Evolutionary conservation across 2,329 filamentous ascomycete genomes (phyloP), one percentile per base, ranked within the genome.

Genomic region (Cryphonectria radicalis): DNA sequence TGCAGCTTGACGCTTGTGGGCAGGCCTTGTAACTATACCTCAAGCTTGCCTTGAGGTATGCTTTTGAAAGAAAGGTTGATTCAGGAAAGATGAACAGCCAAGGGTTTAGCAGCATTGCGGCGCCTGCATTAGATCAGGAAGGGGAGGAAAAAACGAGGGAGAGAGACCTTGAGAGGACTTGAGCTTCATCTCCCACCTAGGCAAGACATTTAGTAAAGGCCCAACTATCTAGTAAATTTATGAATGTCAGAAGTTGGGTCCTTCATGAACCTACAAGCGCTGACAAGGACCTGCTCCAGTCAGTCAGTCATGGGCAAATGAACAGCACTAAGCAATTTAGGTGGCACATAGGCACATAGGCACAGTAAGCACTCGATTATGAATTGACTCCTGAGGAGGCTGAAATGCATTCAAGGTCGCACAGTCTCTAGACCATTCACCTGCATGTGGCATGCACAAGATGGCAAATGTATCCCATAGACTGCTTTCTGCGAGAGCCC

Each of bases 331-430:
- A 32, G 32, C 32, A 4, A 32, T 32, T 32, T 32, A 32, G 32
- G 32, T 32, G 32, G 32, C 32, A 32, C 32, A 32, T 32, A 32
- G 28, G 28, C 28, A 40, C 32, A 22, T 19, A n/a, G 59, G 59
- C 32, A 35, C 35, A 40, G 59, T 13, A n/a, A 62, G 32, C 17
- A 22, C 35, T 22, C 4, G 28, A 35, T 43, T 57, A 37, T 63
- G 59, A n/a, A 63, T 46, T 46, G 43, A 40, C 63, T 63, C 63
- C 67, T 59, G 55, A 67, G 46, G 40, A 67, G 64, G 70, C 37
- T 53, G 59, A 62, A 55, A 64, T 72, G 59, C 37, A 72, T 72
- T 70, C 25, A 65, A 70, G 64, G 65, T 37, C 25, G 59, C 46
- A 50, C 19, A 37, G 46, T 35, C 43, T 53, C 43, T 22, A 40